phyloP scores from a whole-genome alignment of 768 basidiomycete genomes.

The Tulasnella sp. region DNA sequence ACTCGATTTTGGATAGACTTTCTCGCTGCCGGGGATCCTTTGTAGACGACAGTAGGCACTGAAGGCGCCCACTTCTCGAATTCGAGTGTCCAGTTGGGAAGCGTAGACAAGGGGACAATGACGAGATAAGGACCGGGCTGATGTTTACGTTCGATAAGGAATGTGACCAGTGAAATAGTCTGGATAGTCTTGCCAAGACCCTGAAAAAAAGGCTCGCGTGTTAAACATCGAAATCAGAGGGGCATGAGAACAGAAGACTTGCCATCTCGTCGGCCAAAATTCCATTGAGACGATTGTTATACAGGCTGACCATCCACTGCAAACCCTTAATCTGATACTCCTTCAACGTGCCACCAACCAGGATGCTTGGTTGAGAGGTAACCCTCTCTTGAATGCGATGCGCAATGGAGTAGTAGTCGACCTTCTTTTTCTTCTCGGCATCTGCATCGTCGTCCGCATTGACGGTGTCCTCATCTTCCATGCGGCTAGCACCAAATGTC shows the following conservation, averaged over 20 bases:
- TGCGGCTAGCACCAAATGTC: constrained; percentile 81
- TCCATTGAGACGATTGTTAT: constrained; percentile 92
- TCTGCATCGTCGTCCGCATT: constrained; percentile 36
- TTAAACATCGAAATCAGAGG: background rate
- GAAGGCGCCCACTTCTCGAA: constrained; percentile 95
- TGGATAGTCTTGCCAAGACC: constrained; percentile 96
- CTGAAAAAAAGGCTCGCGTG: constrained; percentile 37
- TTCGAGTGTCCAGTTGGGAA: constrained; percentile 96
- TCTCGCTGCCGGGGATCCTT: constrained; percentile 83
- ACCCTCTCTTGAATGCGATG: constrained; percentile 88
- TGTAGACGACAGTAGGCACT: constrained; percentile 78
- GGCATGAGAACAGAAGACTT: constrained; percentile 29
- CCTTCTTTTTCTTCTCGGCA: constrained; percentile 59
- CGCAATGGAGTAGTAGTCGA: constrained; percentile 95
- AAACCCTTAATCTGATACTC: constrained; percentile 93
- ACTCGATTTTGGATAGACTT: constrained; percentile 73
- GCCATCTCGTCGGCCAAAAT: constrained; percentile 96
- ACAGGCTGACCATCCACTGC: constrained; percentile 98
- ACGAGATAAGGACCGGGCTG: constrained; percentile 94
- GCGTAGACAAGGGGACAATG: constrained; percentile 90
- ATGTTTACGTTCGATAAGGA: constrained; percentile 85
- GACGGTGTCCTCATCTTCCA: constrained; percentile 48
- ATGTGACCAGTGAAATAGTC: constrained; percentile 90
- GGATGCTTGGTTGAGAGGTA: constrained; percentile 62
- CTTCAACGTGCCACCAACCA: constrained; percentile 85